These are phyloP conservation scores for Auricularia sp. DNA, from an alignment of 768 basidiomycete species.

Conservation along the genomic window DNA sequence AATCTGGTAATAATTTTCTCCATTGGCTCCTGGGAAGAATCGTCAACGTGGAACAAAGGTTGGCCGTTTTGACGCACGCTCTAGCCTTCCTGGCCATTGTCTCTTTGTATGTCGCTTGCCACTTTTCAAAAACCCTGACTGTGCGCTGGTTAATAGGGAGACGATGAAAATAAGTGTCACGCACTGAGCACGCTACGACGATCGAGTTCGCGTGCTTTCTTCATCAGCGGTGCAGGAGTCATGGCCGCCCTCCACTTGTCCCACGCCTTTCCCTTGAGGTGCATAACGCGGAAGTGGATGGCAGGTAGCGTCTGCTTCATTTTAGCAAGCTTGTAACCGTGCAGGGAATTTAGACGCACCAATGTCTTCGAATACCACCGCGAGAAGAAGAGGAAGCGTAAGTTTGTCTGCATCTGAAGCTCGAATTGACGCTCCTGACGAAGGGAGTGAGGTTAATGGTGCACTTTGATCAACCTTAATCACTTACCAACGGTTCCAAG, in stretches of 20 bases:
- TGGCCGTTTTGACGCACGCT: slow-evolving; percentile 45
- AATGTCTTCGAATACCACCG: slow-evolving; percentile 69
- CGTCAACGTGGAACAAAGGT: background rate
- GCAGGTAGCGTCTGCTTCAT: slow-evolving; percentile 59
- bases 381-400: slow-evolving; percentile 56
- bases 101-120: slow-evolving; percentile 58
- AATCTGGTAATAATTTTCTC: background rate
- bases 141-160: slow-evolving; percentile 1
- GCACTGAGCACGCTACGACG: slow-evolving; percentile 46
- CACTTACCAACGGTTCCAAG: slow-evolving; percentile 53
- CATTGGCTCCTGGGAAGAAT: no score
- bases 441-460: slow-evolving; percentile 7
- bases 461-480: background rate
- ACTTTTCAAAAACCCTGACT: slow-evolving; percentile 51
- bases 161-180: slow-evolving; percentile 14
- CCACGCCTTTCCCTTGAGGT: slow-evolving; percentile 53
- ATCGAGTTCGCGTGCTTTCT: slow-evolving; percentile 54
- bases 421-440: slow-evolving; percentile 50
- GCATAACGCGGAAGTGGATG: slow-evolving; percentile 59
- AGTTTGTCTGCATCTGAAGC: slow-evolving; percentile 46
- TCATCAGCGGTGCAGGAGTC: slow-evolving; percentile 57
- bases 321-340: background rate
- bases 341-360: slow-evolving; percentile 28
- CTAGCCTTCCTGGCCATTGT: slow-evolving; percentile 72
- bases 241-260: slow-evolving; percentile 56